phyloP scores from a whole-genome alignment of 2,329 filamentous ascomycete genomes.

The Elsinoe batatas region DNA sequence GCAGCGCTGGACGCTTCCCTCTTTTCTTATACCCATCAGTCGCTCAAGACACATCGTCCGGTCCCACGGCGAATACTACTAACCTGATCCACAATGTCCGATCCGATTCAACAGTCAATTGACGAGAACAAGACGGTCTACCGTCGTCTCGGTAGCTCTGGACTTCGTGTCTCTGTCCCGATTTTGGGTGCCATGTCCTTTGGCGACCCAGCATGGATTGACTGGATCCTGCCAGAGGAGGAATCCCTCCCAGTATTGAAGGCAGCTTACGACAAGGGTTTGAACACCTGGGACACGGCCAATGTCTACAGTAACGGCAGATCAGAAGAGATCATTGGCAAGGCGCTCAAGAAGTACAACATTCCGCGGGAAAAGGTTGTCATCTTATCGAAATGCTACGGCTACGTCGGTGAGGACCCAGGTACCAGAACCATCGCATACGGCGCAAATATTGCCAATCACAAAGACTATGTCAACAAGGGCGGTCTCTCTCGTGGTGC shows the following conservation, averaged over 20 bases:
- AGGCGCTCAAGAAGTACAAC: conserved; percentile 50
- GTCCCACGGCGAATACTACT: neutral
- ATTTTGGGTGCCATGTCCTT: conserved; percentile 48
- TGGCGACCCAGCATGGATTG: conserved; percentile 33
- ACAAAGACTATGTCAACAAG: conserved; percentile 43
- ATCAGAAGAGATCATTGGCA: conserved; percentile 46
- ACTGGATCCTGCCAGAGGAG: conserved; percentile 34
- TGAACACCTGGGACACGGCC: conserved; percentile 40
- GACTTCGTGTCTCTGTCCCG: conserved; percentile 47
- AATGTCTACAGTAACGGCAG: conserved; percentile 48
- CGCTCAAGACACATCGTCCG: neutral
- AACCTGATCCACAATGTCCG: neutral
- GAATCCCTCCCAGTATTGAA: conserved; percentile 27
- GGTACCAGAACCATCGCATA: conserved; percentile 28
- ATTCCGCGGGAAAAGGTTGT: conserved; percentile 49
- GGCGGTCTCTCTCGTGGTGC: conserved; percentile 32
- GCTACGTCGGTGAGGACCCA: conserved; percentile 37
- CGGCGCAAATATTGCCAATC: conserved; percentile 32
- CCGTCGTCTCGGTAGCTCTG: conserved; percentile 43
- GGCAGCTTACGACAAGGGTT: conserved; percentile 32
- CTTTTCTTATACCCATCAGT: neutral
- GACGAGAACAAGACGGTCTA: conserved; percentile 42
- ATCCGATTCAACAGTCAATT: conserved; percentile 24
- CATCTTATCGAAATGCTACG: conserved; percentile 49
- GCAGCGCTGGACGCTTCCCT: no score